Conservation (phyloP, 805 yeast genomes). For the Saccharomycopsis sp. region DNA sequence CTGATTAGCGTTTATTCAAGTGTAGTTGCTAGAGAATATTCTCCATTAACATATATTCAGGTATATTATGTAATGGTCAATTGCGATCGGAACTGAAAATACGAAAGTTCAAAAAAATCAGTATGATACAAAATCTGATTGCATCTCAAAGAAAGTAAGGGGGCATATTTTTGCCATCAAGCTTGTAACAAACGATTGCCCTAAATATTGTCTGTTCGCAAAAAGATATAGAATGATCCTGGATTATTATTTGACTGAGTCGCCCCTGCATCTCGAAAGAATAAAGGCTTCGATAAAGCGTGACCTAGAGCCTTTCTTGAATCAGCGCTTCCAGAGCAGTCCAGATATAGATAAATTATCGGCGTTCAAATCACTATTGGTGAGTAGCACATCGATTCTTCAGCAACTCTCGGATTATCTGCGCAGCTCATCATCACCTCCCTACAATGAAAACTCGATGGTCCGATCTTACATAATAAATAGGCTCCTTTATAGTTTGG, state of each 20-base stretch:
- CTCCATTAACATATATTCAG: no score
- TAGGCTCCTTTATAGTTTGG: conserved; percentile 7
- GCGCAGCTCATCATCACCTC: no score
- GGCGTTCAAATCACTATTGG: neutral
- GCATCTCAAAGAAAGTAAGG: no score
- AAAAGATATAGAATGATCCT: neutral
- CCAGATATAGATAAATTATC: neutral
- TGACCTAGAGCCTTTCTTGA: conserved; percentile 8
- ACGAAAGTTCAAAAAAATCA: no score
- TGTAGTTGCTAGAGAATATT: no score
- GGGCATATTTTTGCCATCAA: no score
- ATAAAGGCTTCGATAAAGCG: conserved; percentile 7
- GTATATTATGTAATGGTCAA: no score
- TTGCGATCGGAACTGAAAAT: no score
- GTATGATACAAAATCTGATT: no score
- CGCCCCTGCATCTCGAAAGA: neutral
- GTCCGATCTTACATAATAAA: conserved; percentile 14
- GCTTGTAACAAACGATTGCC: no score
- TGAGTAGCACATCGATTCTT: neutral
- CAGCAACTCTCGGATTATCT: neutral
- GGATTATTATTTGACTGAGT: neutral
- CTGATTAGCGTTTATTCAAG: no score
- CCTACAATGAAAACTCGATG: neutral
- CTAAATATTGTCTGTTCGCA: no score
- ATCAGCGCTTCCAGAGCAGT: neutral